Evolutionary conservation across 805 yeast genomes (phyloP).

Genomic region (Candida tammaniensis): DNA sequence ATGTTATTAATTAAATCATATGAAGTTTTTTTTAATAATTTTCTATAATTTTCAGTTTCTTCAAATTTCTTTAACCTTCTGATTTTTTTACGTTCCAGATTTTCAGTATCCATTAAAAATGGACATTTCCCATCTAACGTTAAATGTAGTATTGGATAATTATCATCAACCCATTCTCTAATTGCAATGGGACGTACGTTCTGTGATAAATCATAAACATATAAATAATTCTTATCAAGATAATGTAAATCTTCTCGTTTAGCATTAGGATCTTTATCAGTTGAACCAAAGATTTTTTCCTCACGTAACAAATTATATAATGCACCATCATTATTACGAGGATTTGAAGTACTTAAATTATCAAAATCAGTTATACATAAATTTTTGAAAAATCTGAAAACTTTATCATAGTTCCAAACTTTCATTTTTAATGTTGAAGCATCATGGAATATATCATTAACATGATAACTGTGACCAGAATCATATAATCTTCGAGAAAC

Average conservation of each 20-base stretch:
- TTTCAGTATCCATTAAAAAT: conserved; percentile 62
- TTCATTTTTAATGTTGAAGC: conserved; percentile 64
- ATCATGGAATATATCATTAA: conserved; percentile 62
- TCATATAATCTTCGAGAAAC: conserved; percentile 60
- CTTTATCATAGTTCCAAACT: conserved; percentile 87
- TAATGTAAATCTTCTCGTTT: conserved; percentile 81
- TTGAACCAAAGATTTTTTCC: conserved; percentile 82
- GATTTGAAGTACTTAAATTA: conserved; percentile 10
- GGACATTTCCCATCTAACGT: conserved; percentile 80
- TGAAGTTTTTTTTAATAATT: conserved; percentile 33
- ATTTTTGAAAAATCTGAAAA: conserved; percentile 71
- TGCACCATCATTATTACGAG: conserved; percentile 14
- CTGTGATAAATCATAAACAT: conserved; percentile 78
- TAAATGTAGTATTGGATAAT: conserved; percentile 55
- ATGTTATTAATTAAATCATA: conserved; percentile 27
- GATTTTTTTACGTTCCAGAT: conserved; percentile 38
- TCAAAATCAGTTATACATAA: conserved; percentile 40
- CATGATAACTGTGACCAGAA: conserved; percentile 38
- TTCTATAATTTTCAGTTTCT: conserved; percentile 42
- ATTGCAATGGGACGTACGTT: conserved; percentile 75
- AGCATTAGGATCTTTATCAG: conserved; percentile 85
- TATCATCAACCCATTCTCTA: conserved; percentile 69
- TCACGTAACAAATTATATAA: conserved; percentile 62
- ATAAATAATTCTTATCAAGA: conserved; percentile 67
- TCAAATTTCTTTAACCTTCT: conserved; percentile 39